phyloP scores from a whole-genome alignment of 208 protist genomes.

The Borovskyia barvae region DNA sequence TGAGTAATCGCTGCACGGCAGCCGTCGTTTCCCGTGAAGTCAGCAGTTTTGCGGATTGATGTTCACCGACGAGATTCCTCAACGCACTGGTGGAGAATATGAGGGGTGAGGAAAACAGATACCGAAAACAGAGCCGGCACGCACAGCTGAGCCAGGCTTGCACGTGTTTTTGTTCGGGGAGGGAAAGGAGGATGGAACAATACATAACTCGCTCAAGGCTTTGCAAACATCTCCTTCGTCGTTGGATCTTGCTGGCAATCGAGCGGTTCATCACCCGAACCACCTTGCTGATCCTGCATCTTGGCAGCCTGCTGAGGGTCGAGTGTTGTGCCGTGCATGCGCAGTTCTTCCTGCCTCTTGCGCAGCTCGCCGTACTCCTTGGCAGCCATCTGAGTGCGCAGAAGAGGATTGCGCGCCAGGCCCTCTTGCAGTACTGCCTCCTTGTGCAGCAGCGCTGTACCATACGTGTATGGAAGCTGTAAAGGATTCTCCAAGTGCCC shows the following conservation, averaged over 20 bases:
- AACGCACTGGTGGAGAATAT: constrained; percentile 1
- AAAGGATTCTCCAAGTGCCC: constrained; percentile 50
- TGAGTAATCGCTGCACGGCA: too few relatives aligned
- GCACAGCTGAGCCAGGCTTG: too few relatives aligned
- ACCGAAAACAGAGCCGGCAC: constrained; percentile 1
- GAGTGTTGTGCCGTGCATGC: constrained; percentile 35
- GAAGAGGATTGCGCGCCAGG: constrained; percentile 61
- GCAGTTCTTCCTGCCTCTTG: constrained; percentile 49
- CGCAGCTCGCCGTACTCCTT: constrained; percentile 73
- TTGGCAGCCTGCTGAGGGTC: constrained; percentile 58
- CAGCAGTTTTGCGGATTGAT: too few relatives aligned
- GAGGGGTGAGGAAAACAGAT: constrained; percentile 1
- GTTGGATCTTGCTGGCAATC: constrained; percentile 41
- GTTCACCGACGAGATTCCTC: too few relatives aligned
- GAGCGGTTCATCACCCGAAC: constrained; percentile 33
- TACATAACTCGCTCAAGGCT: too few relatives aligned
- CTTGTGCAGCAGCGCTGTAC: constrained; percentile 64
- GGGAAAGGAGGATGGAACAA: too few relatives aligned
- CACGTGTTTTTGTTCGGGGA: too few relatives aligned
- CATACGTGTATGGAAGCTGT: constrained; percentile 74
- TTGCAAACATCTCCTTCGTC: constrained; percentile 60
- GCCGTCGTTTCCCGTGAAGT: neutral
- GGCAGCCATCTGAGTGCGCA: constrained; percentile 56
- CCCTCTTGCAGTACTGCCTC: constrained; percentile 58
- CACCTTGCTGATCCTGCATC: constrained; percentile 44